Percentiles rank a stretch among this genome's conserved stretches.
These are phyloP conservation scores for Penicillium decumbens DNA, from an alignment of 2,329 filamentous ascomycete genomes.

Conservation along the genomic window DNA sequence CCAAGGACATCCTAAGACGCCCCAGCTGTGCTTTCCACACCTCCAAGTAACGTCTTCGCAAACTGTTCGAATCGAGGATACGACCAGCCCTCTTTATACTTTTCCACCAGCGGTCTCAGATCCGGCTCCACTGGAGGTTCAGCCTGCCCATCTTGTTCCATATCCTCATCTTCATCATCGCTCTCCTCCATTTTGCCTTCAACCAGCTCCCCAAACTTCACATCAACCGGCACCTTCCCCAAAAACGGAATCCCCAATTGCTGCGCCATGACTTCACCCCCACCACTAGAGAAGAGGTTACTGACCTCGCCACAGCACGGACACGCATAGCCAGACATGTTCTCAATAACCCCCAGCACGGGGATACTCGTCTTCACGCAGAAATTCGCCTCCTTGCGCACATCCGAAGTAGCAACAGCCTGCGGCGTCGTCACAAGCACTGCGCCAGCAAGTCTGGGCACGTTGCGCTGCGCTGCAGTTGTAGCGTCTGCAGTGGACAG, in stretches of 20 bases:
- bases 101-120: constrained; percentile 39
- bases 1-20: neutral
- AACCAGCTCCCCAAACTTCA: constrained; percentile 80
- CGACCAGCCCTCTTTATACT: constrained; percentile 44
- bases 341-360: constrained; percentile 87
- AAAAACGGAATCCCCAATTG: constrained; percentile 82
- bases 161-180: constrained; percentile 26
- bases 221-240: constrained; percentile 85
- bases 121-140: constrained; percentile 20
- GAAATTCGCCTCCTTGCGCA: constrained; percentile 92
- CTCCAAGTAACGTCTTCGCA: constrained; percentile 31
- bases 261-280: constrained; percentile 79
- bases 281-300: constrained; percentile 87
- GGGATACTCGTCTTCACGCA: constrained; percentile 76
- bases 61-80: constrained; percentile 42
- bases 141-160: constrained; percentile 11
- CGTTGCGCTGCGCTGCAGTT: constrained; percentile 12
- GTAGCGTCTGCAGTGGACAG: constrained; percentile 31
- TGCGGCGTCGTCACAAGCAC: constrained; percentile 96
- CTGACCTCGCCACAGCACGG: constrained; percentile 74
- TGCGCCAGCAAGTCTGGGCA: constrained; percentile 71
- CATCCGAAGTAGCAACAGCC: constrained; percentile 86
- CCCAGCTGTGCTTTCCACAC: constrained; percentile 23
- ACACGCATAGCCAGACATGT: constrained; percentile 64
- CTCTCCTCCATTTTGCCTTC: constrained; percentile 52